These are phyloP conservation scores for Cordia subcordata DNA, from an alignment of 257 asterid genomes.

Conservation along the genomic window DNA sequence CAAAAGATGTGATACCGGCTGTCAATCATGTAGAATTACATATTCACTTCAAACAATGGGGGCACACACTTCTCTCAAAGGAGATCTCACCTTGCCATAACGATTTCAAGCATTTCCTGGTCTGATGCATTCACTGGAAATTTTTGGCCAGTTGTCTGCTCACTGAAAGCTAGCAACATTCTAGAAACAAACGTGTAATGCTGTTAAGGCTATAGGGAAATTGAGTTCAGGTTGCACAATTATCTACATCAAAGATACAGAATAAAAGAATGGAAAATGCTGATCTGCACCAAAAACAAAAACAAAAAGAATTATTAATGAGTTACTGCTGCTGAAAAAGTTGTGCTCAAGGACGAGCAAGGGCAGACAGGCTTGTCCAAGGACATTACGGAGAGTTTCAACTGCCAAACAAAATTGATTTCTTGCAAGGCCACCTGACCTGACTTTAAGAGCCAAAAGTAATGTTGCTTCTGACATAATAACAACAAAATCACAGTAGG, in stretches of 20 bases:
- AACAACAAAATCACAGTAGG: no score
- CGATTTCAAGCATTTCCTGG: constrained; percentile 93
- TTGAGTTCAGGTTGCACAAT: neutral
- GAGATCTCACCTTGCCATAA: constrained; percentile 65
- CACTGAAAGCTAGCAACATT: constrained; percentile 88
- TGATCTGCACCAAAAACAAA: neutral
- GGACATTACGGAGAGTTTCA: no score
- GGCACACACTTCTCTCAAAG: constrained; percentile 5
- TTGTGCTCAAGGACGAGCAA: no score
- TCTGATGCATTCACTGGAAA: constrained; percentile 74
- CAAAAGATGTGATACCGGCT: no score
- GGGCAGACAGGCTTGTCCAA: no score
- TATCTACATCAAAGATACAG: neutral
- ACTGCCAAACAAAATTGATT: no score
- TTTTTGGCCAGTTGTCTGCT: constrained; percentile 75
- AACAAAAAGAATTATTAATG: no score
- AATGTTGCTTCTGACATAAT: no score
- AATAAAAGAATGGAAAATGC: neutral
- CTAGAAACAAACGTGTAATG: constrained; percentile 36
- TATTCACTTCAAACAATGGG: neutral
- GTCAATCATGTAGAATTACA: constrained; percentile 1
- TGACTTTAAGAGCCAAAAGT: no score
- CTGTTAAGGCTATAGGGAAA: constrained; percentile 12
- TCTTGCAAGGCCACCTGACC: no score
- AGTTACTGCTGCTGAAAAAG: no score